Base-by-base conservation (phyloP, 495 filamentous ascomycete species). In the Hypoxylon trugodes region DNA sequence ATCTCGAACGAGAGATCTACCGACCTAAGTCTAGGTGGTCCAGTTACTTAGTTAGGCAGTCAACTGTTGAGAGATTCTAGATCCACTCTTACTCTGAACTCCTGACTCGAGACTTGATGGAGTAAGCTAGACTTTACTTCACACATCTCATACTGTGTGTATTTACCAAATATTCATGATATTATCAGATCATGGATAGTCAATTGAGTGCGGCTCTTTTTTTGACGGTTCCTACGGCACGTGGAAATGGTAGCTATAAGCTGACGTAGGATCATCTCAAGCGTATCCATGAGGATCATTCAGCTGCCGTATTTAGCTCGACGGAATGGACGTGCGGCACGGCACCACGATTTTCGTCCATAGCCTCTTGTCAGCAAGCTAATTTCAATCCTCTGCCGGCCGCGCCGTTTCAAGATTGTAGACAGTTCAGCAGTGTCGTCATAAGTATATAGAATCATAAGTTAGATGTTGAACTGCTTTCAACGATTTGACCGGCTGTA, bases 1-100 rank as follows among this genome's bases (percentile, higher is more conserved):
- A 65, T 65, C 61, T 64, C 38, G 12, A 15, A 32, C 53, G 53
- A 22, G 41, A 33, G 25, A 50, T 45, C 42, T 30, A 12, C 26
- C 4, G 9, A 28, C 35, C 52, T n/a, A n/a, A n/a, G n/a, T n/a
- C n/a, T n/a, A n/a, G n/a, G n/a, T n/a, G n/a, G n/a, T n/a, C n/a
- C n/a, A n/a, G n/a, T n/a, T n/a, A n/a, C n/a, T n/a, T n/a, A n/a
- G n/a, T n/a, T n/a, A n/a, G 52, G 40, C 21, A 10, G 30, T 56
- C 25, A 56, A 25, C 28, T 33, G 51, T 22, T 33, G 45, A 33
- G 43, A 30, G 26, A 30, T n/a, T n/a, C n/a, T n/a, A n/a, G n/a
- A n/a, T n/a, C n/a, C n/a, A n/a, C n/a, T n/a, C n/a, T n/a, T n/a
- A n/a, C n/a, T n/a, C n/a, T n/a, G n/a, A n/a, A n/a, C n/a, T n/a